phyloP scores from a whole-genome alignment of 352 stramenopile species.

The Globisporangium canariense region DNA sequence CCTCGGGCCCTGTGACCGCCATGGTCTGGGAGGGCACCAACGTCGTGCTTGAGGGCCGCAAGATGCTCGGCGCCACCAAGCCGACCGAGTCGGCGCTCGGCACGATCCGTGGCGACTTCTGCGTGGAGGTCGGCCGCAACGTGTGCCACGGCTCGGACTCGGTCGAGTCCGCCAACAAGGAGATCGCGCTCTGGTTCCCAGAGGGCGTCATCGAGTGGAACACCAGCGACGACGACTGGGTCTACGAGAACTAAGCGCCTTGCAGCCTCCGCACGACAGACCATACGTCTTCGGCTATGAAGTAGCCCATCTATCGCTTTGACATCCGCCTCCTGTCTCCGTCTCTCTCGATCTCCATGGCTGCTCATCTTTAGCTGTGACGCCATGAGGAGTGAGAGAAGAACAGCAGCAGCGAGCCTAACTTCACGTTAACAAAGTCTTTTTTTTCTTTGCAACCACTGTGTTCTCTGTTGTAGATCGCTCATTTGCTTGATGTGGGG shows the following conservation, averaged over 20 bases:
- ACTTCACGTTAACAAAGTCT: conserved; percentile 2
- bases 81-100: conserved; percentile 92
- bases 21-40: conserved; percentile 96
- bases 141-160: conserved; percentile 97
- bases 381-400: neutral
- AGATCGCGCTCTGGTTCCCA: conserved; percentile 98
- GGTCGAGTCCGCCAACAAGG: conserved; percentile 96
- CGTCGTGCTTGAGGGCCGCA: conserved; percentile 91
- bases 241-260: conserved; percentile 92
- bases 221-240: conserved; percentile 90
- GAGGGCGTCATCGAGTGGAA: conserved; percentile 64
- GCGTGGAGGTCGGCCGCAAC: conserved; percentile 92
- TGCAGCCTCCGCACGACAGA: neutral
- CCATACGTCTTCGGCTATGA: neutral
- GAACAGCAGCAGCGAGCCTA: neutral
- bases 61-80: conserved; percentile 98
- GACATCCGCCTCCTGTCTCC: neutral
- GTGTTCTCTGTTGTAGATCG: neutral
- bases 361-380: neutral
- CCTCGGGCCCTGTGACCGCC: conserved; percentile 88
- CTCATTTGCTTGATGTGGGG: no score
- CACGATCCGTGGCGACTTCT: conserved; percentile 98
- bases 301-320: neutral
- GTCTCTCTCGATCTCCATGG: neutral
- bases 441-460: neutral